Base-by-base conservation (phyloP, 2,329 filamentous ascomycete species). In the Fusarium solani-melongenae region DNA sequence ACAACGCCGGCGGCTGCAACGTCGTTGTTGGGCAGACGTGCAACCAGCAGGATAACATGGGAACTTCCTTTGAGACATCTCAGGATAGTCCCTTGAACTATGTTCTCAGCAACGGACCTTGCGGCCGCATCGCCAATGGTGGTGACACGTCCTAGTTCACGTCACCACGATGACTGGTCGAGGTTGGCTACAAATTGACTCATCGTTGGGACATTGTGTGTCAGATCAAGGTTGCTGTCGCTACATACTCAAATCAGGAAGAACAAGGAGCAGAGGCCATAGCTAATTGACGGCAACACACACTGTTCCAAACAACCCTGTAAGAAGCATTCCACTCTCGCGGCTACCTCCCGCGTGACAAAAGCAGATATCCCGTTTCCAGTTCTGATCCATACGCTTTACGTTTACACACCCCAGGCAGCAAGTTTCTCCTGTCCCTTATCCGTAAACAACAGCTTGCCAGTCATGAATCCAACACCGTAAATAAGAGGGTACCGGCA, bases 401-500 rank as follows among this genome's bases (percentile, higher is more conserved):
- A 24, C 14, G 44, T 15, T 34, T 38, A 57, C 5, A 57, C 33
- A 10, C 53, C 53, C 53, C 31, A 57, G 10, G n/a, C 31, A 17
- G 53, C 20, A 27, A 57, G 53, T 33, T 36, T 38, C 27, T 57
- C 53, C 14, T 57, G 53, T 12, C 53, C 53, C 20, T 57, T 38
- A 14, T 36, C 33, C 20, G 53, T 57, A 24, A 57, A 38, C 33
- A 57, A 17, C 33, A 57, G 14, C 33, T 57, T 38, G 9, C 53
- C 33, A n/a, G 53, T 57, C 15, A 57, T 38, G 6, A 36, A 57
- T 11, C 67, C 64, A 6, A 61, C 58, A 12, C 33, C 53, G n/a
- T 70, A 67, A 17, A 70, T 70, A 4, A 64, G 15, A 3, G 56
- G 53, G n/a, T 67, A 70, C 3, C 67, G 31, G 3, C 36, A 41